Evolutionary conservation across 2,329 filamentous ascomycete species (phyloP), one percentile per base, ranked within the genome.

Genomic region (Cryphonectria radicalis): DNA sequence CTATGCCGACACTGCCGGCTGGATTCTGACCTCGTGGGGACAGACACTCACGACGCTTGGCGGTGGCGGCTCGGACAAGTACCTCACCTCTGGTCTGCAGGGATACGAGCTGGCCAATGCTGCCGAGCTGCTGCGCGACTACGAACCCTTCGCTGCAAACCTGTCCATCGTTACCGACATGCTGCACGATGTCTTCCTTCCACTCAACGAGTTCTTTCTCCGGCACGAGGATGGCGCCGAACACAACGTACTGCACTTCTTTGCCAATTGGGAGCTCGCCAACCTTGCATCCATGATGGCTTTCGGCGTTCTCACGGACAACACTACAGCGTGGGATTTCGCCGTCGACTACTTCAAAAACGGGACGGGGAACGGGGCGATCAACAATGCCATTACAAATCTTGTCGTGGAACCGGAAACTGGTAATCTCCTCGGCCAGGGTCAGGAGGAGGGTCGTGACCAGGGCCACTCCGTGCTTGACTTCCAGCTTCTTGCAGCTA

Each of bases 71-170:
- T 17, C 25, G 10, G 53, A 57, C 53, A 28, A 57, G 4, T 81
- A 77, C 69, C 80, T 86, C 2, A 80, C 81, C 0, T 76, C 81
- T 0, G 83, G 84, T 0, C 73, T 86, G 1, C 83, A 86, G 46
- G 84, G 84, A 0, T 84, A 85, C 68, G 77, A 86, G 72, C 76
- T 85, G 17, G 84, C 83, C 22, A 86, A 86, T 63, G 83, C 81
- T 0, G 84, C 79, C 0, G 84, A 63, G 59, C 14, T 63, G 17
- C 28, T 63, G 17, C 59, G 59, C 37, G 59, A 40, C 32, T 63
- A 63, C 32, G 17, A 28, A 32, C 57, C 57, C 17, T 62, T 62
- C 32, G 50, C 19, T 32, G 68, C 81, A 80, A 32, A 74, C 19
- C 71, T 73, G 17, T 68, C 74, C 1, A 76, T 75, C 6, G 75